A percentile compares a stretch with the other conserved stretches of the same genome.
phyloP scores from a whole-genome alignment of 169 alveolate genomes.

The Plasmodium chabaudi region DNA sequence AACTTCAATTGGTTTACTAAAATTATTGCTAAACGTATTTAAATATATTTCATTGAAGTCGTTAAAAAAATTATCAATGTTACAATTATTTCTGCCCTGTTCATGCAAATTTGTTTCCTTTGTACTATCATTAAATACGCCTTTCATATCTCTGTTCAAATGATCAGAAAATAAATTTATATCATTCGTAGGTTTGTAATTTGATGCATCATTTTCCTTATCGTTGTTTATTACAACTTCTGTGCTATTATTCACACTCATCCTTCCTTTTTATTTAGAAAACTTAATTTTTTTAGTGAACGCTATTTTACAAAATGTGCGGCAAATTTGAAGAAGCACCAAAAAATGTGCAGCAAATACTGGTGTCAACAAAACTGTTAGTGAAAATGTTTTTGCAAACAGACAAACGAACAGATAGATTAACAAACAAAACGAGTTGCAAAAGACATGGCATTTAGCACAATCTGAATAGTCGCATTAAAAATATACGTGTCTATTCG shows the following conservation, averaged over 20 bases:
- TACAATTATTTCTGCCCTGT: constrained; percentile 6
- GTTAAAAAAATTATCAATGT: constrained; percentile 15
- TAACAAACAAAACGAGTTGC: too few species aligned
- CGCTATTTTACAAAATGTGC: too few species aligned
- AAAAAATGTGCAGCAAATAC: too few species aligned
- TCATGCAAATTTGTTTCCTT: constrained; percentile 25
- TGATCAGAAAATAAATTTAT: constrained; percentile 2
- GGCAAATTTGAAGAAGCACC: too few species aligned
- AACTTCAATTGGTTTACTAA: background rate
- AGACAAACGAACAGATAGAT: too few species aligned
- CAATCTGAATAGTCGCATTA: too few species aligned
- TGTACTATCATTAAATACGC: constrained; percentile 13
- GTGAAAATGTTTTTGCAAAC: too few species aligned
- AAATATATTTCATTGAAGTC: constrained; percentile 13
- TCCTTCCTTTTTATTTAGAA: constrained; percentile 5
- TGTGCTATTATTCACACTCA: constrained; percentile 17
- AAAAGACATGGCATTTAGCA: too few species aligned
- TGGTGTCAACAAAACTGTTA: too few species aligned
- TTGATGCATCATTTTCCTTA: constrained; percentile 6
- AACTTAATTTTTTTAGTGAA: background rate
- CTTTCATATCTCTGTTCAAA: constrained; percentile 37
- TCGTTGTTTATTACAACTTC: constrained; percentile 9
- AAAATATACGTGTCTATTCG: too few species aligned
- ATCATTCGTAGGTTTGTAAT: background rate
- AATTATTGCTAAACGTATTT: background rate